Evolutionary conservation across 352 stramenopile genomes (phyloP), one percentile per base, ranked within the genome.

Genomic region (Saprolegnia diclina): DNA sequence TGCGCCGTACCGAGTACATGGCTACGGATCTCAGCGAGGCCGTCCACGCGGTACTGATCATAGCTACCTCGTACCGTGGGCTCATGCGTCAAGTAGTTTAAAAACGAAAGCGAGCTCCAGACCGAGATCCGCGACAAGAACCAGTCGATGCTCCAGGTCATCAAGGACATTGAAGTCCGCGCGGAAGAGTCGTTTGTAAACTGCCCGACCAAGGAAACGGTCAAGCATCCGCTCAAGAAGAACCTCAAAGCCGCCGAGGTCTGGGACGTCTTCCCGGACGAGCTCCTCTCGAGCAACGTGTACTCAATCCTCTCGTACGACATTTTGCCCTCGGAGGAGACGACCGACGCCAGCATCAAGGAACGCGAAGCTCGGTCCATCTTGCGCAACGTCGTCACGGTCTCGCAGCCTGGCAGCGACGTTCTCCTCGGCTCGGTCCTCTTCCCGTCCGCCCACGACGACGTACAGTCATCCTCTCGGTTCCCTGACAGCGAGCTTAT

Each of bases 251-350:
- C 79, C n/a, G 78, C 77, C 66, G 90, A 94, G 72, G 68, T 84
- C 11, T 94, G 86, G 86, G 83, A 94, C 65, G 86, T 94, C 5
- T 87, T 90, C 37, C 86, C 86, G 4, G 86, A 94, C 66, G 80
- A 88, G 46, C 18, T 89, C n/a, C 73, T 94, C 53, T 82, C 76
- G 22, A 74, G 82, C 32, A 94, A 94, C 77, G 90, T 91, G 68
- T 94, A 92, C 57, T 77, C 86, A 18, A 87, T 92, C 67, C 66
- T 94, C 72, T 91, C 84, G 59, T 94, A 94, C 72, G 86, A 94
- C 79, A 83, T 94, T 48, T 66, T 94, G 56, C 86, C 86, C 53
- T 94, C 86, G 21, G 81, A 83, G 64, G 86, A 94, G 72, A 71
- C 90, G 54, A 89, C 89, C 44, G 85, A 78, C 67, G 89, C 90